Evolutionary conservation across 2,329 filamentous ascomycete genomes (phyloP).

Genomic region (Fusarium coicis): DNA sequence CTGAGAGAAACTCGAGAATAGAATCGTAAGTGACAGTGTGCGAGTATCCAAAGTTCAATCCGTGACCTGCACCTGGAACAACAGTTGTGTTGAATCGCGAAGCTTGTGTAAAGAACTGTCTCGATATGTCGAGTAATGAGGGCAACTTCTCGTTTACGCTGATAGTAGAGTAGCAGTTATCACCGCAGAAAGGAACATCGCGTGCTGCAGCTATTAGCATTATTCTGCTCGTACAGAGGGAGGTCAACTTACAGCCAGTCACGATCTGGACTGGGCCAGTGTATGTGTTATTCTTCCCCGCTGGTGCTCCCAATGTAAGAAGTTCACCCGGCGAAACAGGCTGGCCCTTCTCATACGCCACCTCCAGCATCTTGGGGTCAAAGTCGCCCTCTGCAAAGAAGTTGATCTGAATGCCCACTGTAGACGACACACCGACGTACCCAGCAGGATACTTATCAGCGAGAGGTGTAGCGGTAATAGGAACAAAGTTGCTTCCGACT

Average conservation of each 20-base stretch:
- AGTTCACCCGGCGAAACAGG: slow-evolving; percentile 69
- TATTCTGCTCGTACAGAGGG: too few relatives aligned
- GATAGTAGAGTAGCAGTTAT: slow-evolving; percentile 64
- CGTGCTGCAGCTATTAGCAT: slow-evolving; percentile 48
- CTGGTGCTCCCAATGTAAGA: slow-evolving; percentile 61
- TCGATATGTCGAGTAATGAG: slow-evolving; percentile 56
- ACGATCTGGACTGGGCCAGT: slow-evolving; percentile 67
- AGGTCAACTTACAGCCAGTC: slow-evolving; percentile 61
- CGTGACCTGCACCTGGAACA: slow-evolving; percentile 63
- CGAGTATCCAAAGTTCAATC: slow-evolving; percentile 59
- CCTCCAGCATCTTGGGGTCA: slow-evolving; percentile 62
- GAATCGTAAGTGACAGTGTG: slow-evolving; percentile 47
- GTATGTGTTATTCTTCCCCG: slow-evolving; percentile 52
- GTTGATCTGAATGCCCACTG: slow-evolving; percentile 61
- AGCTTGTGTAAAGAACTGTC: slow-evolving; percentile 56
- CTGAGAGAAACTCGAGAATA: slow-evolving; percentile 53
- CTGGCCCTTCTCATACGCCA: slow-evolving; percentile 60
- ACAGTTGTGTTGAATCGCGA: slow-evolving; percentile 63
- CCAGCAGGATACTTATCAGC: slow-evolving; percentile 55
- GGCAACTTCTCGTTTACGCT: slow-evolving; percentile 50
- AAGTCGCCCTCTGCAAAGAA: slow-evolving; percentile 65
- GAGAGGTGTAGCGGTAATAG: slow-evolving; percentile 51
- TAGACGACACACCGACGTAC: slow-evolving; percentile 62
- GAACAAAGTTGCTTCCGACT: slow-evolving; percentile 59
- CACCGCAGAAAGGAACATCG: slow-evolving; percentile 70